Evolutionary conservation across 179 eudicot species (phyloP).

Genomic region (Silene noctiflora): DNA sequence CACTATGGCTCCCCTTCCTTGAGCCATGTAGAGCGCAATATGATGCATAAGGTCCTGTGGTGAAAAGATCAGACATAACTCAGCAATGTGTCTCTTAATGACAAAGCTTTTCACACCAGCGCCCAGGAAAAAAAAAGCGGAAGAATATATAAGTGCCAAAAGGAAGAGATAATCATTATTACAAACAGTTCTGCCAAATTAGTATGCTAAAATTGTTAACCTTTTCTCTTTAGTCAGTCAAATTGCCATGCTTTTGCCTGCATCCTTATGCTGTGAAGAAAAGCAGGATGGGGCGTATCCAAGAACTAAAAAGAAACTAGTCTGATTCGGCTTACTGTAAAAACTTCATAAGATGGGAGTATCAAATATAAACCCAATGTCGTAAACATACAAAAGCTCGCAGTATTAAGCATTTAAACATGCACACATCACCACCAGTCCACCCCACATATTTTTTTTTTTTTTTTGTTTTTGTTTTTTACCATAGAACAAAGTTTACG

Average conservation of each 20-base stretch:
- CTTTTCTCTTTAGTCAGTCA: slow-evolving; percentile 1
- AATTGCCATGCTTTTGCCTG: neutral
- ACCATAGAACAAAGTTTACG: neutral
- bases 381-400: neutral
- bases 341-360: neutral
- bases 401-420: neutral
- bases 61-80: slow-evolving; percentile 5
- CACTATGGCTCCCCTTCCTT: slow-evolving; percentile 89
- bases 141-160: neutral
- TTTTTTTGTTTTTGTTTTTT: too few relatives aligned
- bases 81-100: neutral
- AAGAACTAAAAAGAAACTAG: neutral
- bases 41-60: slow-evolving; percentile 89
- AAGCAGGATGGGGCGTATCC: neutral
- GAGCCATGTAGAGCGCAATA: slow-evolving; percentile 79
- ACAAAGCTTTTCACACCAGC: neutral
- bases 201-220: neutral
- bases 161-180: neutral
- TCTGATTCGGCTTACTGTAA: neutral
- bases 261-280: neutral
- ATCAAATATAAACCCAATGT: neutral
- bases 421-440: neutral
- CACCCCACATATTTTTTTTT: neutral
- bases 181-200: neutral
- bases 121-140: neutral